Percentiles rank a stretch among this genome's conserved stretches.
Evolutionary conservation across 495 filamentous ascomycete genomes (phyloP).

Genomic region (Mycothermus thermophilus): DNA sequence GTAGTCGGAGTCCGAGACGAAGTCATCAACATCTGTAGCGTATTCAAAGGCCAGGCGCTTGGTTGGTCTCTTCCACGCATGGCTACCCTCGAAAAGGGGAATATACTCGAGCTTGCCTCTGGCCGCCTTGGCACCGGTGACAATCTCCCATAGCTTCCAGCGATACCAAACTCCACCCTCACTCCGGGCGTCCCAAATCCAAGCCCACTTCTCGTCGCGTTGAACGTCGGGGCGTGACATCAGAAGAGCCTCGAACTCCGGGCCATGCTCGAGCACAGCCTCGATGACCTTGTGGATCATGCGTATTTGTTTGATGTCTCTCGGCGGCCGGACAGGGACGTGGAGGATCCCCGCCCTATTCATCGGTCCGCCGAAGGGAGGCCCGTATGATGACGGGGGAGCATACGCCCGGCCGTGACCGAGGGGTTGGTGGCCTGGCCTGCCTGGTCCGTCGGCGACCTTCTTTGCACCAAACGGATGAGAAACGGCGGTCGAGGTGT

Average conservation of each 20-base stretch:
- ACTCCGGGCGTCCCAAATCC: slow-evolving; percentile 81
- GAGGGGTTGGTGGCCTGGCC: slow-evolving; percentile 45
- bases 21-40: slow-evolving; percentile 55
- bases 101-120: slow-evolving; percentile 30
- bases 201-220: slow-evolving; percentile 77
- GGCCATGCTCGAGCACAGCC: slow-evolving; percentile 58
- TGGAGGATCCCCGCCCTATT: slow-evolving; percentile 39
- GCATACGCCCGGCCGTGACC: slow-evolving; percentile 62
- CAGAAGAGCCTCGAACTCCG: slow-evolving; percentile 83
- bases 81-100: slow-evolving; percentile 54
- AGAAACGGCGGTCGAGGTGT: slow-evolving; percentile 38
- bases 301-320: slow-evolving; percentile 63
- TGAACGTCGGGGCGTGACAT: slow-evolving; percentile 76
- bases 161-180: slow-evolving; percentile 73
- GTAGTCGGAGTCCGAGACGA: slow-evolving; percentile 73
- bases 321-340: slow-evolving; percentile 62
- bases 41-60: slow-evolving; percentile 58
- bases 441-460: slow-evolving; percentile 33
- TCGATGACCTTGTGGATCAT: slow-evolving; percentile 86
- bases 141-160: slow-evolving; percentile 76
- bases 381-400: slow-evolving; percentile 56
- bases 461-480: slow-evolving; percentile 78
- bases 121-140: slow-evolving; percentile 40
- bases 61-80: slow-evolving; percentile 59
- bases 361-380: slow-evolving; percentile 29